A percentile compares a stretch with the other conserved stretches of the same genome.
phyloP scores from a whole-genome alignment of 1,284 basidiomycete genomes.

The Agroathelia rolfsii region DNA sequence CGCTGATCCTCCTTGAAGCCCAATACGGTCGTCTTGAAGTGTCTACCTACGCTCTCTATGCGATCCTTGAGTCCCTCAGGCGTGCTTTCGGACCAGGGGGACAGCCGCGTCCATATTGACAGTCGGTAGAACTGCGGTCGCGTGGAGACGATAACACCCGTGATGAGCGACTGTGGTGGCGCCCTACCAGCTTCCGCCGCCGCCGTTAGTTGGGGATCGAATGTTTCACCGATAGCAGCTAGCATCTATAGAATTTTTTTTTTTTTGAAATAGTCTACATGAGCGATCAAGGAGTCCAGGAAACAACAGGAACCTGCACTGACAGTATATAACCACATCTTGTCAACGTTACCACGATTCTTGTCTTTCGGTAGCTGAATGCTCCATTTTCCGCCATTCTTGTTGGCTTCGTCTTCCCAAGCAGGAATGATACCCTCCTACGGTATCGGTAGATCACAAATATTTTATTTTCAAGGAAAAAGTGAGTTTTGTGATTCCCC shows the following conservation, averaged over 20 bases:
- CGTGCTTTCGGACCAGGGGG: constrained; percentile 36
- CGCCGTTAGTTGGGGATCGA: constrained; percentile 71
- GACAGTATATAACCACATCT: constrained; percentile 97
- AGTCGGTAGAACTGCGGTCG: constrained; percentile 94
- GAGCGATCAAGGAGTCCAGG: constrained; percentile 3
- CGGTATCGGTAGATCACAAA: constrained; percentile 5
- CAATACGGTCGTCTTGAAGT: constrained; percentile 89
- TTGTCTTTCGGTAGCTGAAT: constrained; percentile 97
- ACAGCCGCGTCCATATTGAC: constrained; percentile 92
- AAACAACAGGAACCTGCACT: constrained; percentile 16
- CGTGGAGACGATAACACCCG: constrained; percentile 91
- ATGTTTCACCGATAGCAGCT: constrained; percentile 93
- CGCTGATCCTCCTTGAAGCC: constrained; percentile 71
- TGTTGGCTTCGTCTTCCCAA: constrained; percentile 95
- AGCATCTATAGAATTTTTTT: constrained; percentile 60
- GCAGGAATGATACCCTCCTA: constrained; percentile 92
- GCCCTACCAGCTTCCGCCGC: constrained; percentile 34
- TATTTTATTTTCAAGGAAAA: constrained; percentile 2
- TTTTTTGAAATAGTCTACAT: background rate
- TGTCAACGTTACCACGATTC: constrained; percentile 77
- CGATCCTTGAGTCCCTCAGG: constrained; percentile 56
- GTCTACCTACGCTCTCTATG: constrained; percentile 57
- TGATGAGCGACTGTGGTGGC: constrained; percentile 66
- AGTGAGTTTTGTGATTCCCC: constrained; percentile 1
- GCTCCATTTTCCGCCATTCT: constrained; percentile 96